Evolutionary conservation across 495 filamentous ascomycete genomes (phyloP).

Genomic region (Penicillium egyptiacum): DNA sequence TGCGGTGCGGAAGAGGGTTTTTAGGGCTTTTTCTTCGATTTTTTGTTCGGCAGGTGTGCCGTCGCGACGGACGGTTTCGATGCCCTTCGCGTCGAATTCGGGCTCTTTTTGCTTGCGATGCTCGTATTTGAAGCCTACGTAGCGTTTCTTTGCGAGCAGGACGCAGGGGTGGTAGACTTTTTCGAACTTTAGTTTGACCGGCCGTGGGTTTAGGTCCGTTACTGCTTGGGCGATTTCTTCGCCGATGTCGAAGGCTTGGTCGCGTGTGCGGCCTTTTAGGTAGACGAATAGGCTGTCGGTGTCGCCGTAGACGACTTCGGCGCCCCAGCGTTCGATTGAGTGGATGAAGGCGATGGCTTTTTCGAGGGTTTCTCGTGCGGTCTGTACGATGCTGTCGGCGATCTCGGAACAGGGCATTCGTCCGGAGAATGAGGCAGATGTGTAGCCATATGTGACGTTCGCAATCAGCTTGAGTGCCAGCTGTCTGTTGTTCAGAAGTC

Average conservation of each 20-base stretch:
- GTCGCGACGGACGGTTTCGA: conserved; percentile 93
- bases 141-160: conserved; percentile 93
- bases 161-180: conserved; percentile 97
- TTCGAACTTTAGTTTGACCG: conserved; percentile 96
- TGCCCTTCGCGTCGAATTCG: conserved; percentile 96
- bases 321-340: conserved; percentile 79
- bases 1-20: conserved; percentile 82
- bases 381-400: conserved; percentile 96
- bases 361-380: conserved; percentile 90
- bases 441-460: conserved; percentile 98
- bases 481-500: conserved; percentile 89
- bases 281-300: conserved; percentile 96
- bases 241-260: conserved; percentile 89
- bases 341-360: conserved; percentile 93
- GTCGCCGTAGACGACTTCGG: conserved; percentile 97
- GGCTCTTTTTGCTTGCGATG: conserved; percentile 71
- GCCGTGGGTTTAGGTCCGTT: conserved; percentile 86
- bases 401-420: conserved; percentile 98
- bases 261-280: conserved; percentile 79
- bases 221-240: conserved; percentile 88
- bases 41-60: conserved; percentile 95
- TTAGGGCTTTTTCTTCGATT: conserved; percentile 92
- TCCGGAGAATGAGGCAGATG: conserved; percentile 91
- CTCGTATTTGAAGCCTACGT: conserved; percentile 98
- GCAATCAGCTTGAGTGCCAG: conserved; percentile 95